These are phyloP conservation scores for Wallacemonas rigidus DNA, from an alignment of 208 protist genomes.

Conservation along the genomic window DNA sequence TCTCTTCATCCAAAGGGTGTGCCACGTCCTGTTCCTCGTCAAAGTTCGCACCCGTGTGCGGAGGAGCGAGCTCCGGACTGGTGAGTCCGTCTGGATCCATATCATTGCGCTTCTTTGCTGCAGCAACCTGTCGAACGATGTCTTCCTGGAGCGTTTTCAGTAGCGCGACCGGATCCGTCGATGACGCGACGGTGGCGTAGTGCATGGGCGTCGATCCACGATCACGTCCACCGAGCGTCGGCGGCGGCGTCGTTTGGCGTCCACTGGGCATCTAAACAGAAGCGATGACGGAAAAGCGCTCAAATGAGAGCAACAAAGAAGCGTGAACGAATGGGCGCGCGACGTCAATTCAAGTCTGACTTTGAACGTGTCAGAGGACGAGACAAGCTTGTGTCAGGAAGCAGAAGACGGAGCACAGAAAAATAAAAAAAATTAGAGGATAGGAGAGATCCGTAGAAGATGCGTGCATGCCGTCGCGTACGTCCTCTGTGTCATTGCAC, in stretches of 20 bases:
- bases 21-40: constrained; percentile 26
- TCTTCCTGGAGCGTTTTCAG: constrained; percentile 37
- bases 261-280: background rate
- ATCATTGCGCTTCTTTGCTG: constrained; percentile 23
- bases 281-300: background rate
- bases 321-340: too few relatives aligned
- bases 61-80: background rate
- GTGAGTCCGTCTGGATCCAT: constrained; percentile 2
- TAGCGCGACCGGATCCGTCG: constrained; percentile 22
- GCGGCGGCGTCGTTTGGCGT: constrained; percentile 1
- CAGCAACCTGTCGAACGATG: constrained; percentile 29
- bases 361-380: too few relatives aligned
- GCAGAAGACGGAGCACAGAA: too few relatives aligned
- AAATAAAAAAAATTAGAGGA: too few relatives aligned
- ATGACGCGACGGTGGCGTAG: background rate
- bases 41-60: constrained; percentile 12
- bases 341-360: too few relatives aligned
- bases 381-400: too few relatives aligned
- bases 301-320: too few relatives aligned
- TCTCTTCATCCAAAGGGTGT: constrained; percentile 1
- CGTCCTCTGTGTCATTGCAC: too few relatives aligned
- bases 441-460: too few relatives aligned
- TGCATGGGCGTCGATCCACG: constrained; percentile 4
- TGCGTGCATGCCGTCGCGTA: too few relatives aligned
- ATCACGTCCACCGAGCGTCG: background rate